These are phyloP conservation scores for Aspergillus neotritici DNA, from an alignment of 2,329 filamentous ascomycete genomes.

Conservation along the genomic window DNA sequence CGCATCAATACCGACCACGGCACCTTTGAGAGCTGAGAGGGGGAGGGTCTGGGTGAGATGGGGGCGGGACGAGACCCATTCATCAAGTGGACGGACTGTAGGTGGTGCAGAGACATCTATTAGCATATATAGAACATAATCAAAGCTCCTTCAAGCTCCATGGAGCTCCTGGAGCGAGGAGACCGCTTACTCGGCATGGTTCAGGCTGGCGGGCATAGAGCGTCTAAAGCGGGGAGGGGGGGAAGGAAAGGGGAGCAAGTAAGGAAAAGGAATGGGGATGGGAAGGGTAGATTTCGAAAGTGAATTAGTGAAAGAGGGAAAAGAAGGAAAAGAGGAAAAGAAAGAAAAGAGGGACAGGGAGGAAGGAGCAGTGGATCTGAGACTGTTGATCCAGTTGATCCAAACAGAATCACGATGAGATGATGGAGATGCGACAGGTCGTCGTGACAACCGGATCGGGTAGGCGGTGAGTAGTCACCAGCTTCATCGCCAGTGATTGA, in stretches of 20 bases:
- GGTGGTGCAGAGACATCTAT: not conserved
- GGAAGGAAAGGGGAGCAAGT: not conserved
- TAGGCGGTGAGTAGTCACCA: no score
- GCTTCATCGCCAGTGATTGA: no score
- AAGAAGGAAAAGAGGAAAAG: not conserved
- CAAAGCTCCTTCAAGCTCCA: not conserved
- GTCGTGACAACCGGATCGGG: no score
- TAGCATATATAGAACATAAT: not conserved
- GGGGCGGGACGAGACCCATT: slow-evolving; percentile 49
- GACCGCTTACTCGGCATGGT: slow-evolving; percentile 35
- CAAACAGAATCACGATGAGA: no score
- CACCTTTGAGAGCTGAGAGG: slow-evolving; percentile 66
- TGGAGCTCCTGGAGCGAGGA: slow-evolving; percentile 3
- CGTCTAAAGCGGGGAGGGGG: slow-evolving; percentile 11
- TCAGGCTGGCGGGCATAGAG: slow-evolving; percentile 26
- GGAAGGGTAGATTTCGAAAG: not conserved
- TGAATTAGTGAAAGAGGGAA: not conserved
- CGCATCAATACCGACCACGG: slow-evolving; percentile 78
- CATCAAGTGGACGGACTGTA: slow-evolving; percentile 49
- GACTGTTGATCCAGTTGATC: no score
- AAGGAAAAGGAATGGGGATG: slow-evolving; percentile 1
- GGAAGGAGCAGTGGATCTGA: not conserved
- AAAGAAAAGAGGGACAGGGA: not conserved
- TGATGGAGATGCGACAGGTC: no score
- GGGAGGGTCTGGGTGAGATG: slow-evolving; percentile 49